Conservation (phyloP, 2,329 filamentous ascomycete genomes). For the Fusarium lyarnte region DNA sequence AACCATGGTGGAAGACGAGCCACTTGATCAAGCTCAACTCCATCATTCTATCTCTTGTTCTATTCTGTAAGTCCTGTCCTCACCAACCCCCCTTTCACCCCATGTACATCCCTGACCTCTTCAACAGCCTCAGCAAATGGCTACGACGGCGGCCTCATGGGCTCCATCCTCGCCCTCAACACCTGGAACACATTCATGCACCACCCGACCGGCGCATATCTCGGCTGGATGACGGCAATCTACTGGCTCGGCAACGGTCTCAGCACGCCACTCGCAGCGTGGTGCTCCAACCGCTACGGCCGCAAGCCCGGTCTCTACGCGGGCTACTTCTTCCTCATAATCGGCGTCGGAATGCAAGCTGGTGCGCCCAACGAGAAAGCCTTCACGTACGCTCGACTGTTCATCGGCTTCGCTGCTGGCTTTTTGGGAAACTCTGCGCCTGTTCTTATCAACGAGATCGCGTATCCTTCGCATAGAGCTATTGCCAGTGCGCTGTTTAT, state of each 20-base stretch:
- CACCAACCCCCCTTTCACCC: too few relatives aligned
- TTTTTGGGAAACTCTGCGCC: neutral
- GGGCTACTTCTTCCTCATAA: neutral
- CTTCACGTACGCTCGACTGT: neutral
- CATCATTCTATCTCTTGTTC: neutral
- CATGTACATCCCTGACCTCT: neutral
- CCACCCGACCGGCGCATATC: slow-evolving; percentile 27
- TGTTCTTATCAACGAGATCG: neutral
- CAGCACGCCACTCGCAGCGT: slow-evolving; percentile 27
- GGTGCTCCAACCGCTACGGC: slow-evolving; percentile 4
- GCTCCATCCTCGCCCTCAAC: slow-evolving; percentile 28
- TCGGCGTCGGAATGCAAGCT: slow-evolving; percentile 6
- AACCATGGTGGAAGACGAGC: neutral
- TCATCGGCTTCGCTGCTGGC: neutral
- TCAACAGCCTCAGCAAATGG: slow-evolving; percentile 7
- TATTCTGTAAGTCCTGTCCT: neutral
- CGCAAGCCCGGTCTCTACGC: neutral
- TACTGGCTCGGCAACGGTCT: slow-evolving; percentile 39
- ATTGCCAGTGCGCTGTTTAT: slow-evolving; percentile 6
- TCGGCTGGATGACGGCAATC: slow-evolving; percentile 39
- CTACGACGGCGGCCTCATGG: slow-evolving; percentile 16
- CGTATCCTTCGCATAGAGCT: slow-evolving; percentile 5
- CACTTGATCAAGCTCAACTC: slow-evolving; percentile 7
- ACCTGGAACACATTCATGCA: slow-evolving; percentile 37
- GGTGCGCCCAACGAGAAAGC: neutral